Evolutionary conservation across 2,329 filamentous ascomycete genomes (phyloP).

Genomic region (Ampelomyces quisqualis): DNA sequence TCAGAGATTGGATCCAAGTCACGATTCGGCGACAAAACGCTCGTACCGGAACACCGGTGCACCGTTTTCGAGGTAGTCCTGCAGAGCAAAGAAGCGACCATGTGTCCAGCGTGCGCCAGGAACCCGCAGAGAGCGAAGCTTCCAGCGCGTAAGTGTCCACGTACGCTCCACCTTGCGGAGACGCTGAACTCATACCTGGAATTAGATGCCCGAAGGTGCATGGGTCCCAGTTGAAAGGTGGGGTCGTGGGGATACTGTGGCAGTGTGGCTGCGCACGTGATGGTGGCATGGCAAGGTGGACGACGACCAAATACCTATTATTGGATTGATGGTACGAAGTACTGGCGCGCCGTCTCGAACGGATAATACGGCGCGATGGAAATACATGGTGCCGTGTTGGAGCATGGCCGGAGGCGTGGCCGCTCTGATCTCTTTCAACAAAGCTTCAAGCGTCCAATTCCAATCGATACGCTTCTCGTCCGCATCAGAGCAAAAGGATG

Average conservation of each 20-base stretch:
- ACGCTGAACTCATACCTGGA: slow-evolving; percentile 3
- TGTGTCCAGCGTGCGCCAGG: slow-evolving; percentile 27
- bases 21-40: slow-evolving; percentile 13
- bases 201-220: slow-evolving; percentile 24
- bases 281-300: neutral
- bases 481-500: neutral
- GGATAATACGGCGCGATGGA: no score
- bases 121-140: slow-evolving; percentile 22
- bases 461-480: neutral
- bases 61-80: slow-evolving; percentile 29
- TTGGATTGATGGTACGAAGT: neutral
- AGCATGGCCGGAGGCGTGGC: no score
- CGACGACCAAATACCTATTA: slow-evolving; percentile 1
- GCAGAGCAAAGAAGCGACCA: slow-evolving; percentile 23
- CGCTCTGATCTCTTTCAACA: neutral
- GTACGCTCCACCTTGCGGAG: neutral
- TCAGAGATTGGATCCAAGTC: slow-evolving; percentile 25
- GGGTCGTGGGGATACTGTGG: slow-evolving; percentile 1
- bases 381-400: neutral
- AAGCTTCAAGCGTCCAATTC: neutral
- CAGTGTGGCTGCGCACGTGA: neutral
- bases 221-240: slow-evolving; percentile 25
- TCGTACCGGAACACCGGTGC: slow-evolving; percentile 16
- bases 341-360: no score
- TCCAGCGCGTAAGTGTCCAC: slow-evolving; percentile 12